Conservation (phyloP, 2,329 filamentous ascomycete species). For the Cladosporium velox region DNA sequence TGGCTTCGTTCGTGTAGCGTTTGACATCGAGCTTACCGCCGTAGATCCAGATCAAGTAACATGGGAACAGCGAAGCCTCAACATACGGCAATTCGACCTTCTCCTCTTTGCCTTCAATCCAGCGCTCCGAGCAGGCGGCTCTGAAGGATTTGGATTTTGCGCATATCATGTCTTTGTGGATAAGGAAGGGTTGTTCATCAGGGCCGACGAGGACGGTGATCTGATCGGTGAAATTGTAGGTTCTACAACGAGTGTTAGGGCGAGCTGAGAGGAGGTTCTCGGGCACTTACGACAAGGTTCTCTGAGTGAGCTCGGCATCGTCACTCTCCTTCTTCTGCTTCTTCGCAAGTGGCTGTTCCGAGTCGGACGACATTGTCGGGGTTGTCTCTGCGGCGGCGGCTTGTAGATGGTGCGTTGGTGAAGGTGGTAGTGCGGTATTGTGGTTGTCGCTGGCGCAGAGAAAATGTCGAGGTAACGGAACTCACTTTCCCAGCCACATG, state of each 20-base stretch:
- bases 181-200: constrained; percentile 16
- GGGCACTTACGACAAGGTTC: neutral
- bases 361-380: too few relatives aligned
- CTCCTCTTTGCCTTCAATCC: constrained; percentile 17
- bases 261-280: neutral
- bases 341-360: too few relatives aligned
- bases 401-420: too few relatives aligned
- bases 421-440: too few relatives aligned
- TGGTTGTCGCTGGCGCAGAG: too few relatives aligned
- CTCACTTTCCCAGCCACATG: neutral
- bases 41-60: too few relatives aligned
- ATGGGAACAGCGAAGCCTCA: too few relatives aligned
- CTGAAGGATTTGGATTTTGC: constrained; percentile 24
- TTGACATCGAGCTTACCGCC: too few relatives aligned
- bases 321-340: neutral
- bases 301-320: neutral
- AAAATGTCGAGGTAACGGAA: too few relatives aligned
- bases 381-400: too few relatives aligned
- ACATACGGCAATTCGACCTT: constrained; percentile 12
- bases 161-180: constrained; percentile 25
- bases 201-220: constrained; percentile 22
- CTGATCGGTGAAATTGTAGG: neutral
- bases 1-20: too few relatives aligned
- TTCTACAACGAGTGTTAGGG: neutral
- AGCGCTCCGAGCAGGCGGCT: constrained; percentile 20